Conservation (phyloP, 495 filamentous ascomycete species). For the Talaromyces adpressus region DNA sequence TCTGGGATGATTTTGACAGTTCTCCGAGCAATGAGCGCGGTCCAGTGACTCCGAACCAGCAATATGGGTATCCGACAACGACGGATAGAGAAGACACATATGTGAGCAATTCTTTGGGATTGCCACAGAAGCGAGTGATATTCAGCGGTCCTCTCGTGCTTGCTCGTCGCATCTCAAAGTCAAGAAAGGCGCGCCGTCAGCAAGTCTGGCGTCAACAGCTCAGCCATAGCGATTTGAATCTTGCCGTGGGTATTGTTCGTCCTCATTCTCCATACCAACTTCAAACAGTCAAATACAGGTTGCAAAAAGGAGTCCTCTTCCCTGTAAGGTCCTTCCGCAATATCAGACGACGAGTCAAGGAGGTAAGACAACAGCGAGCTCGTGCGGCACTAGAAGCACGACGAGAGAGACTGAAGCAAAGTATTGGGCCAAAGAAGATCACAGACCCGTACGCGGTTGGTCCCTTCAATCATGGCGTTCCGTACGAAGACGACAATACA, state of each 20-base stretch:
- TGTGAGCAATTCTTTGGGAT: conserved; percentile 45
- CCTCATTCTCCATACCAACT: conserved; percentile 23
- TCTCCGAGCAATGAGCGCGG: conserved; percentile 29
- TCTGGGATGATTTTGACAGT: conserved; percentile 59
- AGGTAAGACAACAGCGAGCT: conserved; percentile 52
- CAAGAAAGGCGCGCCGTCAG: conserved; percentile 21
- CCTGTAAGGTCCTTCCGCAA: conserved; percentile 47
- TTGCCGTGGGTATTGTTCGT: conserved; percentile 1
- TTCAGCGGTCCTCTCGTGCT: conserved; percentile 30
- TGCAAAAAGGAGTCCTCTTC: conserved; percentile 40
- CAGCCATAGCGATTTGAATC: background rate
- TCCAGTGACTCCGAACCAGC: conserved; percentile 8
- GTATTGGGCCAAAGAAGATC: conserved; percentile 41
- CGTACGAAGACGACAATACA: background rate
- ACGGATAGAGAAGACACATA: conserved; percentile 21
- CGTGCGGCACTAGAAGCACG: conserved; percentile 52
- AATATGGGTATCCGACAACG: conserved; percentile 21
- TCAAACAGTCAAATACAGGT: conserved; percentile 23
- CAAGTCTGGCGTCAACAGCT: conserved; percentile 9
- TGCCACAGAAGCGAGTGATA: conserved; percentile 47
- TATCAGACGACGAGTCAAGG: conserved; percentile 45
- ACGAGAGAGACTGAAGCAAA: conserved; percentile 57
- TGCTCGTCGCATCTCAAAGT: conserved; percentile 33
- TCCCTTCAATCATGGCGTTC: background rate
- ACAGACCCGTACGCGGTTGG: conserved; percentile 5